Evolutionary conservation across 768 basidiomycete species (phyloP).

Genomic region (Chalciporus chontae): DNA sequence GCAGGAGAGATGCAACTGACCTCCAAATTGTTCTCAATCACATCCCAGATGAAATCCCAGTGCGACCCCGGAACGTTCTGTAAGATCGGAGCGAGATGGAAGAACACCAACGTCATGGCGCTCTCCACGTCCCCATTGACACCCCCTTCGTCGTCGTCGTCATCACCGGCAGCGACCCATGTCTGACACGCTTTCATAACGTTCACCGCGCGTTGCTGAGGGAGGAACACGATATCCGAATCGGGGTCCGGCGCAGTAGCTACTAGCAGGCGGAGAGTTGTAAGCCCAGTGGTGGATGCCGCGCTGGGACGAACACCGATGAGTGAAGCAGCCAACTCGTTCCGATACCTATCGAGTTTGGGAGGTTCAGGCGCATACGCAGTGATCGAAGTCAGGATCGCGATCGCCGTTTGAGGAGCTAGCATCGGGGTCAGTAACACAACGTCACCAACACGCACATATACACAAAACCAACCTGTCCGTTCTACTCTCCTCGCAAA

Average conservation of each 20-base stretch:
- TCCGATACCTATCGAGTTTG: conserved; percentile 76
- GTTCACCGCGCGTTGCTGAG: conserved; percentile 82
- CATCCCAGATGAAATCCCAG: conserved; percentile 91
- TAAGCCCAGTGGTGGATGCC: conserved; percentile 67
- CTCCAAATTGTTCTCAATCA: conserved; percentile 86
- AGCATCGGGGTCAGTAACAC: not conserved
- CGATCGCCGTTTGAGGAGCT: conserved; percentile 72
- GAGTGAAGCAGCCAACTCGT: conserved; percentile 83
- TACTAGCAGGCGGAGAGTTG: conserved; percentile 62
- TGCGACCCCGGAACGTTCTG: conserved; percentile 84
- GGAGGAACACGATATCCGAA: conserved; percentile 79
- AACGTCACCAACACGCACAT: not conserved
- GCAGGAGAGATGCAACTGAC: conserved; percentile 36
- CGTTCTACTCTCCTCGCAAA: conserved; percentile 64
- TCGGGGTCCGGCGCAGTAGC: conserved; percentile 76
- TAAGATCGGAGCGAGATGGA: conserved; percentile 77
- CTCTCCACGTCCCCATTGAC: conserved; percentile 77
- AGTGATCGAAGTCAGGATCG: conserved; percentile 60
- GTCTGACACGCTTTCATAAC: conserved; percentile 77
- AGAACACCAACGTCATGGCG: conserved; percentile 69
- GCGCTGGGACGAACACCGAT: conserved; percentile 60
- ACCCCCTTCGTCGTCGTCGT: conserved; percentile 51
- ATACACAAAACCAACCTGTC: conserved; percentile 42
- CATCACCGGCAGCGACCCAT: conserved; percentile 61
- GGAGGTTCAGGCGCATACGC: conserved; percentile 63